Evolutionary conservation across 1,139 yeast species (phyloP), one percentile per base, ranked within the genome.

Genomic region (Sugiyamaella sp.): DNA sequence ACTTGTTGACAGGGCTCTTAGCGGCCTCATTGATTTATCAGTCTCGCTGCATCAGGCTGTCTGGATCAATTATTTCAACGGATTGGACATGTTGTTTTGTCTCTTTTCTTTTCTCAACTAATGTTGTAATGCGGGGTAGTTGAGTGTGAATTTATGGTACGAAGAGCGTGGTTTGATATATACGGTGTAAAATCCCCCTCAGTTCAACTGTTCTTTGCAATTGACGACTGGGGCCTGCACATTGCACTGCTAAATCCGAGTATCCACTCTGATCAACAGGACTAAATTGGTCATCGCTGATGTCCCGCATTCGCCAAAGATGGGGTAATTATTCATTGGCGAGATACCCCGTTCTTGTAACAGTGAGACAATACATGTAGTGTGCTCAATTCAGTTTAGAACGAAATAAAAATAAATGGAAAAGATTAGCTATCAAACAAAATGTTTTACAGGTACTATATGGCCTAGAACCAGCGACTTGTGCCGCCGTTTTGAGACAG

Each of bases 401-500:
- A 14, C 8, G 14, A 29, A 12, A 10, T 25, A 25, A 10, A 29
- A 12, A 29, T 29, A 12, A 8, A 4, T 29, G 4, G 35, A 29
- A 29, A 29, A 14, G 10, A 25, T 12, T 14, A 29, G 35, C 4
- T 8, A 29, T 12, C 35, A 29, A 29, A 29, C 35, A 29, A 29
- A 29, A 29, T 8, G 4, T 29, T 14, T 5, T 29, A 12, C 8
- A 8, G 8, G 35, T 29, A 4, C 8, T 14, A n/a, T n/a, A 12
- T 29, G 14, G 22, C 19, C 37, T 46, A 46, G 2, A 46, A 38
- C 50, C 50, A 46, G 10, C 4, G 22, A 8, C 10, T 25, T 2
- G 21, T 14, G 27, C 39, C 35, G 19, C 50, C 50, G 35, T 46
- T 38, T 24, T 46, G 50, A 39, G 50, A 37, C 16, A 46, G 39